phyloP scores from a whole-genome alignment of 305 asterid species.

The Nicotiana rustica region DNA sequence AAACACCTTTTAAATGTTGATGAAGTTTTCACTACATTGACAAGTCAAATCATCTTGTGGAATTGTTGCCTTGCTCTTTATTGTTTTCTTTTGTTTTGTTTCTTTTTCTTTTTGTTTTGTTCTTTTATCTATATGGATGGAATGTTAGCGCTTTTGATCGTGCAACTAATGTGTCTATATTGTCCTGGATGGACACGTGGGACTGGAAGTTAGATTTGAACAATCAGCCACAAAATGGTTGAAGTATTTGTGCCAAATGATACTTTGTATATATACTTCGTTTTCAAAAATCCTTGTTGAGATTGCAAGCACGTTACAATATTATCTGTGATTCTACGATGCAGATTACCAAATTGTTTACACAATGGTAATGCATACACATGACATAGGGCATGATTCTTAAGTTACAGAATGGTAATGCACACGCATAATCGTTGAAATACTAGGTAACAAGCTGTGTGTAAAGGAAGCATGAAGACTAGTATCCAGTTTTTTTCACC shows the following conservation, averaged over 20 bases:
- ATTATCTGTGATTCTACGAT: too few relatives aligned
- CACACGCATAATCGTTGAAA: too few relatives aligned
- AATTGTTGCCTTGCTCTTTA: neutral
- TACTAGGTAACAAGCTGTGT: too few relatives aligned
- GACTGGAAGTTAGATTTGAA: constrained; percentile 15
- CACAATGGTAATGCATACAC: too few relatives aligned
- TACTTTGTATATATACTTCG: too few relatives aligned
- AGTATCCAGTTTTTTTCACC: too few relatives aligned
- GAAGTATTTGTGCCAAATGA: neutral
- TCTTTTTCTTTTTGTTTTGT: neutral
- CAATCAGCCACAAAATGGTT: constrained; percentile 2
- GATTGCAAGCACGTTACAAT: too few relatives aligned
- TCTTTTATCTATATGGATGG: constrained; percentile 6
- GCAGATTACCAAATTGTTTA: too few relatives aligned
- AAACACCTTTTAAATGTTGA: constrained; percentile 19
- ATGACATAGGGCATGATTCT: too few relatives aligned
- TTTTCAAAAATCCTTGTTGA: too few relatives aligned
- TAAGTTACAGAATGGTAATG: too few relatives aligned
- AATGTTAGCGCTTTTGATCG: neutral
- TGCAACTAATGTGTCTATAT: neutral
- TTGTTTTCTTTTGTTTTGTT: neutral
- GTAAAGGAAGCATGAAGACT: too few relatives aligned
- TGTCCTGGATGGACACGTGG: neutral
- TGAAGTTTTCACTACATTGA: neutral
- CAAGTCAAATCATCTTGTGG: constrained; percentile 9